Evolutionary conservation across 768 basidiomycete species (phyloP).

Genomic region (Lentinula detonsa): DNA sequence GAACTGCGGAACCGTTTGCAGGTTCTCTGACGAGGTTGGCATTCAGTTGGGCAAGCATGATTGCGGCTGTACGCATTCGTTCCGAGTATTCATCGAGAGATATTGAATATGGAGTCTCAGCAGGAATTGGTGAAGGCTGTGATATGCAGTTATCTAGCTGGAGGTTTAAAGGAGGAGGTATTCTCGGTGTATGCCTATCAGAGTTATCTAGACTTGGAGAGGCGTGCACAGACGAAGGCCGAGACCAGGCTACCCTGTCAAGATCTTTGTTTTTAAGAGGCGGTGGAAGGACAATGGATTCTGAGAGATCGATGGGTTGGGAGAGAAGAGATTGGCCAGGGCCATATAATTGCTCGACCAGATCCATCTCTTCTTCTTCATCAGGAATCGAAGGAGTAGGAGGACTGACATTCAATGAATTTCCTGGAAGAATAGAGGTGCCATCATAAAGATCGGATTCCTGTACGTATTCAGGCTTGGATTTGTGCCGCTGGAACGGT

Average conservation of each 20-base stretch:
- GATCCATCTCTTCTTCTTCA: conserved; percentile 84
- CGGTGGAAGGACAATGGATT: conserved; percentile 77
- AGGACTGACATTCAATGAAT: conserved; percentile 15
- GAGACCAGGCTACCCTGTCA: conserved; percentile 81
- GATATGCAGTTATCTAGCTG: conserved; percentile 3
- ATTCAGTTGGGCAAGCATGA: conserved; percentile 97
- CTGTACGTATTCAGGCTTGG: conserved; percentile 16
- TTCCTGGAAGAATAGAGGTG: conserved; percentile 15
- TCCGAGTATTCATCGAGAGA: conserved; percentile 98
- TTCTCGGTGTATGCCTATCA: conserved; percentile 12
- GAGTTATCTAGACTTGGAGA: conserved; percentile 17
- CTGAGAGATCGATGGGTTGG: conserved; percentile 69
- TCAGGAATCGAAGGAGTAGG: conserved; percentile 15
- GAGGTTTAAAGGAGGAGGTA: conserved; percentile 7
- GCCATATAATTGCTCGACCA: conserved; percentile 95
- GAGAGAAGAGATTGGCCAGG: conserved; percentile 66
- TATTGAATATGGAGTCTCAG: conserved; percentile 23
- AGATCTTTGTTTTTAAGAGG: conserved; percentile 86
- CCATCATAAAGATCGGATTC: conserved; percentile 25
- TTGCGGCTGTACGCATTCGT: conserved; percentile 95
- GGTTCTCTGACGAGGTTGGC: conserved; percentile 64
- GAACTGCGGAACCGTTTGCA: conserved; percentile 8
- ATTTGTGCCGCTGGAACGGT: conserved; percentile 12
- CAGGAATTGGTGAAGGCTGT: background rate
- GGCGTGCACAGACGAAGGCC: conserved; percentile 43